Evolutionary conservation across 345 rosid species (phyloP).

Genomic region (Ceriops tagal): DNA sequence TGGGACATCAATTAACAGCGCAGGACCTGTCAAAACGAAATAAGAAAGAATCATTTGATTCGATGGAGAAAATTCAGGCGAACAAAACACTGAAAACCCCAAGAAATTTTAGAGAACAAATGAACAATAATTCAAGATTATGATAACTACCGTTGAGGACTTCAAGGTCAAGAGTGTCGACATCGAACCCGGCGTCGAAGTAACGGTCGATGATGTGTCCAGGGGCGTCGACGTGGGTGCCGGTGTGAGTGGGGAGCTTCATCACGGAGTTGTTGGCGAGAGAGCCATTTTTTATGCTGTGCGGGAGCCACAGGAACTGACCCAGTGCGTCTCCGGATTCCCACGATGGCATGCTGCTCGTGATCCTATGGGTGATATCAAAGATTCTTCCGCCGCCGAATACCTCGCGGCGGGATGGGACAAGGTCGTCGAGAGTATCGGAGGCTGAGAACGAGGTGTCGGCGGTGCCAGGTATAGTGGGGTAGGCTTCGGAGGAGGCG

Average conservation of each 20-base stretch:
- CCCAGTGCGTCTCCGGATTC: constrained; percentile 49
- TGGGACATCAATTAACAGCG: constrained; percentile 58
- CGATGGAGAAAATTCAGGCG: not conserved
- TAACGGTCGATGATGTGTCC: constrained; percentile 74
- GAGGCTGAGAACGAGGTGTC: constrained; percentile 25
- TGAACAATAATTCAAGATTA: not conserved
- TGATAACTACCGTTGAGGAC: constrained; percentile 45
- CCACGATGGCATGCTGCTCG: constrained; percentile 52
- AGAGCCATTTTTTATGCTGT: constrained; percentile 85
- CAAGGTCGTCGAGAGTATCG: constrained; percentile 16
- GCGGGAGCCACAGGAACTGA: constrained; percentile 56
- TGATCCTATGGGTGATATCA: constrained; percentile 73
- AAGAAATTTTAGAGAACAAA: not conserved
- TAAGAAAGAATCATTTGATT: not conserved
- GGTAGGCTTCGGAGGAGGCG: constrained; percentile 33
- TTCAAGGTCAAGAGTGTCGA: constrained; percentile 70
- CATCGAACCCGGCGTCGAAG: constrained; percentile 82
- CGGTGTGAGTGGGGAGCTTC: constrained; percentile 75
- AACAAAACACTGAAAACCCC: not conserved
- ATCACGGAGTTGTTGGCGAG: constrained; percentile 63
- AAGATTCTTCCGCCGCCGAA: constrained; percentile 62
- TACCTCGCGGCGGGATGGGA: constrained; percentile 72
- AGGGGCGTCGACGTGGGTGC: constrained; percentile 90
- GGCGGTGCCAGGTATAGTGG: constrained; percentile 34
- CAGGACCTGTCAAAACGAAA: constrained; percentile 38